These are phyloP conservation scores for Tulasnella sp. DNA, from an alignment of 768 basidiomycete genomes.

Conservation along the genomic window DNA sequence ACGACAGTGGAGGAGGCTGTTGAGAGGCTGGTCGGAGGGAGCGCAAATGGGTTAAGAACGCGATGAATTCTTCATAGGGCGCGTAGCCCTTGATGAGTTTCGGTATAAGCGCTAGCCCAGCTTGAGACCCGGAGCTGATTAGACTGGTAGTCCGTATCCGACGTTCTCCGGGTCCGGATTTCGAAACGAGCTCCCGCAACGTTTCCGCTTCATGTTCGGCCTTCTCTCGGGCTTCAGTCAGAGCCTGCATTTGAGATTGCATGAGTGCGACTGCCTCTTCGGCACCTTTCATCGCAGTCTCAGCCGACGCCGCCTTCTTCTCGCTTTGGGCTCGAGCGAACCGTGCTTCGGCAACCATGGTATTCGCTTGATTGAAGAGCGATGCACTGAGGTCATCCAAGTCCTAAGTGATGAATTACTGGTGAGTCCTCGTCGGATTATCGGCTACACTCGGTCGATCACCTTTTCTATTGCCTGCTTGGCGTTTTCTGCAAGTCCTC, in stretches of 20 bases:
- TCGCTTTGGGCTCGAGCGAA: slow-evolving; percentile 66
- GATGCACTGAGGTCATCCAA: slow-evolving; percentile 90
- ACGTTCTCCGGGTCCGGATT: slow-evolving; percentile 68
- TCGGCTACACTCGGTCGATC: too few relatives aligned
- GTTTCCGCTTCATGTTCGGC: slow-evolving; percentile 58
- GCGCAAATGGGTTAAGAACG: slow-evolving; percentile 78
- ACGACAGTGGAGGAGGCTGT: slow-evolving; percentile 67
- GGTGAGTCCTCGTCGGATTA: background rate
- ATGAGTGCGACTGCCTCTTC: slow-evolving; percentile 84
- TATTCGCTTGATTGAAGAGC: slow-evolving; percentile 91
- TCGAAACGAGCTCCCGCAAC: slow-evolving; percentile 59
- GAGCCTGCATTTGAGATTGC: slow-evolving; percentile 80
- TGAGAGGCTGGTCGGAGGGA: slow-evolving; percentile 64
- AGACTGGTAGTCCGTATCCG: slow-evolving; percentile 38
- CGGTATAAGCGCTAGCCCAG: background rate
- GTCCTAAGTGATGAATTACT: slow-evolving; percentile 50
- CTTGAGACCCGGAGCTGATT: slow-evolving; percentile 16
- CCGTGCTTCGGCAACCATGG: slow-evolving; percentile 96
- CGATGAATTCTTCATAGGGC: slow-evolving; percentile 78
- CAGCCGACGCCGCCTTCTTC: slow-evolving; percentile 73
- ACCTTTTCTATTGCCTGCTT: slow-evolving; percentile 76
- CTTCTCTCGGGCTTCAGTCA: slow-evolving; percentile 68
- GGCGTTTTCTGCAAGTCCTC: slow-evolving; percentile 88
- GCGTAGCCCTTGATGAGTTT: slow-evolving; percentile 67
- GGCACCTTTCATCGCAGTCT: slow-evolving; percentile 75